phyloP scores from a whole-genome alignment of 139 green algal genomes.

The Astrephomene gubernaculifera region DNA sequence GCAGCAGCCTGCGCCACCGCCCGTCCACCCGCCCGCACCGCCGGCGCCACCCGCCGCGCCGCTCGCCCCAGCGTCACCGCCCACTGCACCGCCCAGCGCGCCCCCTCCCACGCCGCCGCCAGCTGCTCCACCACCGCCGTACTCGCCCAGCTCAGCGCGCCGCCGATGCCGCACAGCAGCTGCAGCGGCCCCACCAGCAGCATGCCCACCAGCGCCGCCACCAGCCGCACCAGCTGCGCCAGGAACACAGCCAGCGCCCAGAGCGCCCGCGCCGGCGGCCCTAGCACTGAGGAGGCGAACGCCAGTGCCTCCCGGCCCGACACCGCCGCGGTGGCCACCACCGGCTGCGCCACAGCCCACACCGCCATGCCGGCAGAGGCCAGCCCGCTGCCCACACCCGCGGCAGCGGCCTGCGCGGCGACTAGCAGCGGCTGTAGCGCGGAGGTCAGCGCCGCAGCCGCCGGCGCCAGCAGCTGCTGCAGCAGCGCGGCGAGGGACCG shows the following conservation, averaged over 20 bases:
- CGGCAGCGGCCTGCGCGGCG: background rate
- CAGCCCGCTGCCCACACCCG: background rate
- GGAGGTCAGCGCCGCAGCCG: background rate
- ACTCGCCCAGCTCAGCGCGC: background rate
- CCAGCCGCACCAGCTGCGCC: slow-evolving; percentile 19
- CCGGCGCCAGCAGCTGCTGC: slow-evolving; percentile 29
- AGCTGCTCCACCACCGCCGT: background rate
- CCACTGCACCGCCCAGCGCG: slow-evolving; percentile 5
- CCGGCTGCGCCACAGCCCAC: slow-evolving; percentile 24
- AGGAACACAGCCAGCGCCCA: background rate
- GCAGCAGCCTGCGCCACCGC: slow-evolving; percentile 1
- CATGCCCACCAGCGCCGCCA: slow-evolving; percentile 32
- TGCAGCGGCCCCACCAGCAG: slow-evolving; percentile 27
- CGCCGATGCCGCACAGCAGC: background rate
- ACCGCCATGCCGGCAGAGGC: background rate
- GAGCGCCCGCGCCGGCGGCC: slow-evolving; percentile 10
- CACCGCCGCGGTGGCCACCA: slow-evolving; percentile 3
- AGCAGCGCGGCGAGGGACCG: slow-evolving; percentile 32
- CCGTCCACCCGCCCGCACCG: background rate
- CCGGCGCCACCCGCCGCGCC: slow-evolving; percentile 14
- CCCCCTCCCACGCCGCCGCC: background rate
- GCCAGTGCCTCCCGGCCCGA: background rate
- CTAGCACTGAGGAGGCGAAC: background rate
- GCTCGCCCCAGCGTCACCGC: background rate
- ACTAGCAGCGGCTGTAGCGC: slow-evolving; percentile 4